Percentiles rank a stretch among this genome's conserved stretches.
These are phyloP conservation scores for Aspergillus sp. DNA, from an alignment of 2,329 filamentous ascomycete genomes.

Conservation along the genomic window DNA sequence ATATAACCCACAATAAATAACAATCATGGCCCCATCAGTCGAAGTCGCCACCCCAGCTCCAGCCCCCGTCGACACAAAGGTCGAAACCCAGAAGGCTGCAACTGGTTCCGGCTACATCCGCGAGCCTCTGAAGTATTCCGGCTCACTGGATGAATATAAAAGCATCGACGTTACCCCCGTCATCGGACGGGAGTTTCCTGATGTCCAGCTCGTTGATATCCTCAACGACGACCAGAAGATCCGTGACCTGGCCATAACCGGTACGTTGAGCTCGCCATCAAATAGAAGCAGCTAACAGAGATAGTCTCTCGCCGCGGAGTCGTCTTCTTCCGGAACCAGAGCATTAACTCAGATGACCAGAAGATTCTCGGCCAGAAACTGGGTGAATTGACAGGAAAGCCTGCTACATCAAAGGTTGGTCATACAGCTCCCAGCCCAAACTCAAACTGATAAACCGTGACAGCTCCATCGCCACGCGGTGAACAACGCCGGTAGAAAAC, in stretches of 20 bases:
- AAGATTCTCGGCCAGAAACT: constrained; percentile 64
- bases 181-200: constrained; percentile 44
- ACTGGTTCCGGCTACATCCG: neutral
- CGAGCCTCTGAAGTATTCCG: constrained; percentile 17
- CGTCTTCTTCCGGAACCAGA: constrained; percentile 64
- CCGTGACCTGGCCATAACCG: constrained; percentile 66
- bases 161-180: constrained; percentile 44
- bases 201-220: constrained; percentile 47
- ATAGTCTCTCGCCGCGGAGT: constrained; percentile 67
- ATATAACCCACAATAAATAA: neutral
- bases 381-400: constrained; percentile 61
- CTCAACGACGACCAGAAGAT: constrained; percentile 64
- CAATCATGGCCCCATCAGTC: neutral
- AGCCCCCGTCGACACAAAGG: neutral
- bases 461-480: neutral
- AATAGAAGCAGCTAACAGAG: neutral
- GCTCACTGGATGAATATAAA: constrained; percentile 41
- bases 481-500: neutral
- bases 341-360: constrained; percentile 61
- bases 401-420: constrained; percentile 47
- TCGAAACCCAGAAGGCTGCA: neutral
- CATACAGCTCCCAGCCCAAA: no score
- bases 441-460: no score
- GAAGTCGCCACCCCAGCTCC: neutral
- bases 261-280: constrained; percentile 36